Conservation (phyloP, 1,139 yeast genomes). For the Wickerhamomyces sp. region DNA sequence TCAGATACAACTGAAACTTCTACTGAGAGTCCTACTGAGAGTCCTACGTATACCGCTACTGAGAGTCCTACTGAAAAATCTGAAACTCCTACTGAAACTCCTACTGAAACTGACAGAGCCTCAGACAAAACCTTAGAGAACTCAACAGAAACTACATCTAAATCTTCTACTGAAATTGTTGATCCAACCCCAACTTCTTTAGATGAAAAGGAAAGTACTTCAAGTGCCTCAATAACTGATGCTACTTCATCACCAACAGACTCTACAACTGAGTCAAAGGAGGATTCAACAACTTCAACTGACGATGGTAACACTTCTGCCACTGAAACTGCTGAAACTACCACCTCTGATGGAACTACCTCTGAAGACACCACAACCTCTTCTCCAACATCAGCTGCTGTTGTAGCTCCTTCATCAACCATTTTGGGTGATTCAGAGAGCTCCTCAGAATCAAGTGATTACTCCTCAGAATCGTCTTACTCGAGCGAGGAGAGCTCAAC, state of each 20-base stretch:
- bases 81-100: background rate
- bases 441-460: background rate
- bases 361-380: background rate
- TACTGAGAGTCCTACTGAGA: conserved; percentile 1
- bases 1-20: conserved; percentile 1
- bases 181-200: background rate
- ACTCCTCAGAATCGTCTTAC: background rate
- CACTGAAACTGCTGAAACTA: background rate
- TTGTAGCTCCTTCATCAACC: conserved; percentile 1
- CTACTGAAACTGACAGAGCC: background rate
- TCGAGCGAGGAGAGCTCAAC: background rate
- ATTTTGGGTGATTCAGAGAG: background rate
- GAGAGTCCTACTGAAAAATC: conserved; percentile 1
- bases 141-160: conserved; percentile 4
- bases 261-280: background rate
- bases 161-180: conserved; percentile 4
- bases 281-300: background rate
- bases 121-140: background rate
- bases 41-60: background rate
- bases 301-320: background rate
- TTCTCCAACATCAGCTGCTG: background rate
- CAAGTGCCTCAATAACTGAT: background rate
- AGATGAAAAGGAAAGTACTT: background rate
- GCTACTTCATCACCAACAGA: background rate
- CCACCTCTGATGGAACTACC: background rate